These are phyloP conservation scores for Zychaea mexicana DNA, from an alignment of 371 early-diverging fungal genomes.

Conservation along the genomic window DNA sequence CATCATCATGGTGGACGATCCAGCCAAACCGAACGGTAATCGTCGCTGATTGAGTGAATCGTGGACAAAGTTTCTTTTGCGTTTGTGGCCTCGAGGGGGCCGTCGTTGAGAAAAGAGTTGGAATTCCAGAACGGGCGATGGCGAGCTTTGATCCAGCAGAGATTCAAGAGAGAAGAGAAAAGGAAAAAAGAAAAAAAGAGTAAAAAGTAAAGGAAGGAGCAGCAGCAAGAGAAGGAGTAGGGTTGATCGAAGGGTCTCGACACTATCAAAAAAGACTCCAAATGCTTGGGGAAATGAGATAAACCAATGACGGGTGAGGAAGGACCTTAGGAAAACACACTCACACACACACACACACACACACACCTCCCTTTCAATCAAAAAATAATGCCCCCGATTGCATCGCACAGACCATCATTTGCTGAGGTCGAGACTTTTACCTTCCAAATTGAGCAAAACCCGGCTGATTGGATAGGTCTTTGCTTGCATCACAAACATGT, in stretches of 20 bases:
- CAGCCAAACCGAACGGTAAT: slow-evolving; percentile 3
- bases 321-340: background rate
- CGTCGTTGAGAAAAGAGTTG: background rate
- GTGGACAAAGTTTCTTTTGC: background rate
- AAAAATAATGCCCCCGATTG: no score
- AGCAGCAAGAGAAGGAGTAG: background rate
- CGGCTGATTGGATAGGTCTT: background rate
- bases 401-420: background rate
- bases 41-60: background rate
- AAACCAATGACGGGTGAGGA: no score
- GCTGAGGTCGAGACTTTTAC: background rate
- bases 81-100: slow-evolving; percentile 1
- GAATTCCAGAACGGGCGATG: background rate
- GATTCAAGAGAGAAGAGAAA: background rate
- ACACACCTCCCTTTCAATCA: no score
- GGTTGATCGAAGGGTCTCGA: no score
- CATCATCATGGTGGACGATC: slow-evolving; percentile 4
- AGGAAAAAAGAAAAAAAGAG: background rate
- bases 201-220: background rate
- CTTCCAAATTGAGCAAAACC: background rate
- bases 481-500: background rate
- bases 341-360: background rate
- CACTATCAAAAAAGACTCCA: no score
- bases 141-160: no score
- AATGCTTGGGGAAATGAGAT: no score